Evolutionary conservation across 2,329 filamentous ascomycete species (phyloP).

Genomic region (Paramyrothecium sp.): DNA sequence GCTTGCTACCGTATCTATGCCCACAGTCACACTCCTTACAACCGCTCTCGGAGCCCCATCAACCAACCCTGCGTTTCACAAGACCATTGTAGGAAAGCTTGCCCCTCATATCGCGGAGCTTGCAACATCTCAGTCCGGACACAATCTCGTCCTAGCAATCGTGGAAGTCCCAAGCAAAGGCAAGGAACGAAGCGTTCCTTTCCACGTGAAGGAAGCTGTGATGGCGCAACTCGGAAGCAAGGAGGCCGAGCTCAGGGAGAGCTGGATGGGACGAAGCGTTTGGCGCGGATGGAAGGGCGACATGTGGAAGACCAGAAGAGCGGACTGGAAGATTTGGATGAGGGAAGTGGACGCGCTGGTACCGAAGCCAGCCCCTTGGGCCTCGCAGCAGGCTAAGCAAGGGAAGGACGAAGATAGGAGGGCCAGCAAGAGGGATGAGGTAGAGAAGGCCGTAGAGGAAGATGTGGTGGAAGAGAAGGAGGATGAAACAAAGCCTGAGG

Average conservation of each 20-base stretch:
- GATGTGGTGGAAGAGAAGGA: constrained; percentile 8
- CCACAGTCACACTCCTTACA: constrained; percentile 49
- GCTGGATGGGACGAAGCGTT: constrained; percentile 53
- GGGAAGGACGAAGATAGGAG: constrained; percentile 6
- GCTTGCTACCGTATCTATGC: constrained; percentile 58
- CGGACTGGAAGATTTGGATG: constrained; percentile 57
- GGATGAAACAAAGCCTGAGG: constrained; percentile 1
- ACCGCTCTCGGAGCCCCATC: constrained; percentile 48
- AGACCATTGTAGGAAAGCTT: constrained; percentile 48
- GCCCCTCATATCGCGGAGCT: constrained; percentile 43
- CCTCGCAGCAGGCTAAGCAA: constrained; percentile 12
- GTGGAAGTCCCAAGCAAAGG: constrained; percentile 48
- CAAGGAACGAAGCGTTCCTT: constrained; percentile 48
- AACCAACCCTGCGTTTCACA: constrained; percentile 53
- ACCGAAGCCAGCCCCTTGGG: constrained; percentile 2
- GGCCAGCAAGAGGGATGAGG: neutral
- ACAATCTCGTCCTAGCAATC: constrained; percentile 49
- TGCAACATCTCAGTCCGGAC: constrained; percentile 48
- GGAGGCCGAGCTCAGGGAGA: constrained; percentile 49
- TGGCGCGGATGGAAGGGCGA: constrained; percentile 60
- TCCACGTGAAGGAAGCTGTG: constrained; percentile 57
- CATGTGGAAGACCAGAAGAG: constrained; percentile 50
- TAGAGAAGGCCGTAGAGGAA: neutral
- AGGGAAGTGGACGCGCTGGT: constrained; percentile 41
- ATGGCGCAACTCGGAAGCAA: constrained; percentile 46